Conservation (phyloP, 2,329 filamentous ascomycete genomes). For the Metarhizium robertsii region DNA sequence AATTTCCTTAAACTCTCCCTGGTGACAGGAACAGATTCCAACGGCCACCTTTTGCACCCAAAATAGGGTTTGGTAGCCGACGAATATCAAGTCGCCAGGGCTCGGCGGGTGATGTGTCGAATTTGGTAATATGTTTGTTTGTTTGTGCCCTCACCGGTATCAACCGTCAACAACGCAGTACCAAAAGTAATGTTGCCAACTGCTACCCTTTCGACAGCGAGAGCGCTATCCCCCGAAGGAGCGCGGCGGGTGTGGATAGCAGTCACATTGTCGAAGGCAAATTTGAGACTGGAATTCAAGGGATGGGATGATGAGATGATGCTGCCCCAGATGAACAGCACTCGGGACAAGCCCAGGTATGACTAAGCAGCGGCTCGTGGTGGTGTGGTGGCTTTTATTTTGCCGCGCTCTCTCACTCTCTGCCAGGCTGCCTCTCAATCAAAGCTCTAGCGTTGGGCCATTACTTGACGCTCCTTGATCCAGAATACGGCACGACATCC, state of each 20-base stretch:
- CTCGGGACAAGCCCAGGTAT: not conserved
- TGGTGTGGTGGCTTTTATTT: no score
- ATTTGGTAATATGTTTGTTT: not conserved
- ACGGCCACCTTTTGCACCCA: not conserved
- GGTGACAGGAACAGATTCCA: not conserved
- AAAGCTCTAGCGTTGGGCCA: no score
- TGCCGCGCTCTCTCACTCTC: no score
- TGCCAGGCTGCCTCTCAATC: no score
- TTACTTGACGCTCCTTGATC: no score
- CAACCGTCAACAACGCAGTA: not conserved
- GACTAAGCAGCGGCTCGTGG: not conserved
- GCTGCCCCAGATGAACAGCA: not conserved
- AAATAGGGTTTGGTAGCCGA: not conserved
- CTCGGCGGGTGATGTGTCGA: not conserved
- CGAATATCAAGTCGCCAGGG: not conserved
- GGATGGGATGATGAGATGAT: not conserved
- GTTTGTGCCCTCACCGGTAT: no score
- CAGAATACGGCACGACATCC: no score
- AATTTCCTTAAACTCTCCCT: not conserved
- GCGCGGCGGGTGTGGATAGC: no score
- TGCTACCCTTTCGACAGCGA: not conserved
- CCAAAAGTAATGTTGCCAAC: not conserved
- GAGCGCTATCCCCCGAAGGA: no score
- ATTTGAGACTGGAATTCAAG: slow-evolving; percentile 6
- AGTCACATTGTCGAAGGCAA: no score